Conservation (phyloP, 75 land plant genomes). For the Adiantum capillusveneris region DNA sequence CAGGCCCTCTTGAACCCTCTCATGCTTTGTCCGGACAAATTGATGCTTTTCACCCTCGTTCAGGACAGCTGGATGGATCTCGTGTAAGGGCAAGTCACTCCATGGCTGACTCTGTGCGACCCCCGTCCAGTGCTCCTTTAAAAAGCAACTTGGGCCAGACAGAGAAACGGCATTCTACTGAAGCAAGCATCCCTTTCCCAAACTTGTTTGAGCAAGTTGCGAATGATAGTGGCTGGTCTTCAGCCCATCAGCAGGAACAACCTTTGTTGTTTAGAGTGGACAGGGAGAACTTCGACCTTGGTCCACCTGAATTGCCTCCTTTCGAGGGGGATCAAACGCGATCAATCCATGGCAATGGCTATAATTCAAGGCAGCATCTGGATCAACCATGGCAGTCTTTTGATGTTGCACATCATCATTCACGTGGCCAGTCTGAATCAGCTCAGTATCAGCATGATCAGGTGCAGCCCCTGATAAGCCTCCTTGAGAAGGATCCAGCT, state of each 20-base stretch:
- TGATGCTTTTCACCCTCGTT: slow-evolving; percentile 32
- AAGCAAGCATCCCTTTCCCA: slow-evolving; percentile 16
- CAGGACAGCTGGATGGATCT: slow-evolving; percentile 46
- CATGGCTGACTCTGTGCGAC: slow-evolving; percentile 32
- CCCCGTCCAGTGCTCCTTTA: slow-evolving; percentile 34
- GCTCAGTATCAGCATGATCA: slow-evolving; percentile 47
- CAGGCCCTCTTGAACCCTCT: slow-evolving; percentile 63
- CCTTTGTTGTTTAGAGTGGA: slow-evolving; percentile 17
- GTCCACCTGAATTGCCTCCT: slow-evolving; percentile 30
- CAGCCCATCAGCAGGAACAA: slow-evolving; percentile 12
- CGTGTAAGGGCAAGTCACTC: slow-evolving; percentile 30
- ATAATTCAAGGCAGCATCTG: slow-evolving; percentile 18
- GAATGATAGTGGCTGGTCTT: slow-evolving; percentile 28
- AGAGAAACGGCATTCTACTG: slow-evolving; percentile 22
- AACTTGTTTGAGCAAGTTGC: slow-evolving; percentile 18
- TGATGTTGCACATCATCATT: slow-evolving; percentile 23
- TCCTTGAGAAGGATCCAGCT: slow-evolving; percentile 86
- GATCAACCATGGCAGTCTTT: slow-evolving; percentile 42
- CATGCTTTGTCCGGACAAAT: slow-evolving; percentile 23
- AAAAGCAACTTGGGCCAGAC: slow-evolving; percentile 32
- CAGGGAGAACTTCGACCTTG: slow-evolving; percentile 31
- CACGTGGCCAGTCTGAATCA: slow-evolving; percentile 31
- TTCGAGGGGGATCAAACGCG: slow-evolving; percentile 35
- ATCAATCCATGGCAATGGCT: slow-evolving; percentile 24
- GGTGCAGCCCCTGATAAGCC: slow-evolving; percentile 65